A percentile compares a stretch with the other conserved stretches of the same genome.
Conservation (phyloP, 2,329 filamentous ascomycete species). For the Aspergillus carbonarius region DNA sequence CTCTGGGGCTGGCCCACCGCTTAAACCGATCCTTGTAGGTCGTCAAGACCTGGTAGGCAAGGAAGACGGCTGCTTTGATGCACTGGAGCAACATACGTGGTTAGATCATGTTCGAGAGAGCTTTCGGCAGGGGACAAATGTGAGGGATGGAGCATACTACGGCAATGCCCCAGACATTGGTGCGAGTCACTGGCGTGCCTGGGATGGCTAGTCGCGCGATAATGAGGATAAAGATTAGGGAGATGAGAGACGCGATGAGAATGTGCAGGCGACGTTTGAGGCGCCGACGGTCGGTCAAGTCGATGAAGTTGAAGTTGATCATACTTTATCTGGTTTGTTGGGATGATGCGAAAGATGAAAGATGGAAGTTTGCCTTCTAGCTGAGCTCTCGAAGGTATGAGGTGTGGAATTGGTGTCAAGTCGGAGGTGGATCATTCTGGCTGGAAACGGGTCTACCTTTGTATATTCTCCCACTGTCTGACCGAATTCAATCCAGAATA, state of each 20-base stretch:
- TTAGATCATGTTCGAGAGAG: neutral
- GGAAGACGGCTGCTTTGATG: conserved; percentile 25
- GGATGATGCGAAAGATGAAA: neutral
- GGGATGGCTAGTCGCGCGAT: conserved; percentile 22
- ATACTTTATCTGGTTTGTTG: neutral
- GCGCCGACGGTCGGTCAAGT: neutral
- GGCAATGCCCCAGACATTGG: conserved; percentile 25
- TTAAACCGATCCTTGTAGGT: conserved; percentile 18
- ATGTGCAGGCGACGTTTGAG: conserved; percentile 17
- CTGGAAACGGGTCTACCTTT: neutral
- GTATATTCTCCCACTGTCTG: neutral
- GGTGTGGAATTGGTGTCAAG: neutral
- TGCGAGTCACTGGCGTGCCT: conserved; percentile 16
- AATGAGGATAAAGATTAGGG: conserved; percentile 18
- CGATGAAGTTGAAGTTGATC: neutral
- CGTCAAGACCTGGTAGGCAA: conserved; percentile 23
- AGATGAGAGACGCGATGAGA: conserved; percentile 10
- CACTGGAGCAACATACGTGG: conserved; percentile 4
- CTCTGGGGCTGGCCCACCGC: conserved; percentile 23
- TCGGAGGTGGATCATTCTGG: neutral
- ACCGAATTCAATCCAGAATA: neutral
- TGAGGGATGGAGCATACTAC: conserved; percentile 5
- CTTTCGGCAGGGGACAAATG: neutral
- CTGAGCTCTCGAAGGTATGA: too few relatives aligned
- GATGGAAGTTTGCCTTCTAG: too few relatives aligned